Percentiles rank a stretch among this genome's conserved stretches.
Evolutionary conservation across 2,329 filamentous ascomycete species (phyloP).

Genomic region (Cercospora zeina): DNA sequence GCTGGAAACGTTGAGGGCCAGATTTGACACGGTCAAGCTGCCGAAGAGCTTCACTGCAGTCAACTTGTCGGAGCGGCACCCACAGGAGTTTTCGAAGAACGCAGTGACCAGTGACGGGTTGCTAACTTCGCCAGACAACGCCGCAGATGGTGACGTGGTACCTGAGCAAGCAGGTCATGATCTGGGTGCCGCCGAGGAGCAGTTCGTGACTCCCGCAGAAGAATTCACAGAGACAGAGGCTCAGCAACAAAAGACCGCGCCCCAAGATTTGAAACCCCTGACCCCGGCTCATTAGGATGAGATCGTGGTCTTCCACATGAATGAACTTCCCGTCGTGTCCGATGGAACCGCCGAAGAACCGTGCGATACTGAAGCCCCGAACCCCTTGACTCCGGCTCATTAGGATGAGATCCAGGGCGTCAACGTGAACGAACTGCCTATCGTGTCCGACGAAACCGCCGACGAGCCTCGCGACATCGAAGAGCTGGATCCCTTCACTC

Average conservation of each 20-base stretch:
- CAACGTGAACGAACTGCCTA: neutral
- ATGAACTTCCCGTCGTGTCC: neutral
- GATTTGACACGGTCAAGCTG: conserved; percentile 74
- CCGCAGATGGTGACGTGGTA: conserved; percentile 18
- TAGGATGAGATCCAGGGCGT: neutral
- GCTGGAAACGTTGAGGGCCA: conserved; percentile 90
- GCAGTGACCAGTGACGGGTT: conserved; percentile 16
- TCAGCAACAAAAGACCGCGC: neutral
- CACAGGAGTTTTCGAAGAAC: conserved; percentile 44
- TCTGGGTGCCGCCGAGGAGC: neutral
- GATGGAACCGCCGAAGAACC: neutral
- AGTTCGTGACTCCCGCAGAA: neutral
- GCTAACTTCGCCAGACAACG: conserved; percentile 5
- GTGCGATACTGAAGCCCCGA: neutral
- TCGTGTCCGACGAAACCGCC: neutral
- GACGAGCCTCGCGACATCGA: neutral
- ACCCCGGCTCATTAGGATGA: conserved; percentile 9
- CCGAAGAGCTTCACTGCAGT: conserved; percentile 55
- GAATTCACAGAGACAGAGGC: neutral
- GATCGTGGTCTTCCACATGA: neutral
- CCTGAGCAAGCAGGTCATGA: neutral
- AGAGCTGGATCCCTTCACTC: neutral
- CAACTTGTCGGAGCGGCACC: conserved; percentile 52
- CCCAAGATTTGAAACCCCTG: neutral
- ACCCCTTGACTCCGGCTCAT: neutral